Evolutionary conservation across 441 rosid genomes (phyloP).

Genomic region (Capsella rubella): DNA sequence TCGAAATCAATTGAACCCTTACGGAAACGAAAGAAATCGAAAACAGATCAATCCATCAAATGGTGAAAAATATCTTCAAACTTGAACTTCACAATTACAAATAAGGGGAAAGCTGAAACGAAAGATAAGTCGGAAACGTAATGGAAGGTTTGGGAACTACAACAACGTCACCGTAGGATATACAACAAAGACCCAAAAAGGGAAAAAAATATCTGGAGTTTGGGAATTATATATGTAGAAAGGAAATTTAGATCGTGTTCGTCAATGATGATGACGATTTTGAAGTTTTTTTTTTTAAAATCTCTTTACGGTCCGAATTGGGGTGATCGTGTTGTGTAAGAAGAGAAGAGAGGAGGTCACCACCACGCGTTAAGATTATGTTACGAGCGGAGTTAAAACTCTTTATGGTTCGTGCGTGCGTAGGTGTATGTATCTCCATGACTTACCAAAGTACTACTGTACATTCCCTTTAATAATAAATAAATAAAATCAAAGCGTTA

Average conservation of each 20-base stretch:
- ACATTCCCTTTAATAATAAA: neutral
- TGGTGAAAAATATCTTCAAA: neutral
- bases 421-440: conserved; percentile 21
- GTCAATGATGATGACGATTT: neutral
- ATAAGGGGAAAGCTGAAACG: conserved; percentile 9
- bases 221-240: neutral
- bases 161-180: neutral
- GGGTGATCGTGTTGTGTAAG: conserved; percentile 31
- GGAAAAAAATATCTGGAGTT: neutral
- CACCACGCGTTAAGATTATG: conserved; percentile 14
- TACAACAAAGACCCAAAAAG: neutral
- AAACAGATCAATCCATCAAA: conserved; percentile 20
- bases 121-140: conserved; percentile 15
- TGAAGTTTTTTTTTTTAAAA: neutral
- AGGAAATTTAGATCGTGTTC: conserved; percentile 9
- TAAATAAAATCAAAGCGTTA: neutral
- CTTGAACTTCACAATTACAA: neutral
- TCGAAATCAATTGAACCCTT: conserved; percentile 27
- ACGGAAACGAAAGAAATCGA: neutral
- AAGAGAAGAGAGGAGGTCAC: conserved; percentile 19
- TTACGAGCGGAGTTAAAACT: neutral
- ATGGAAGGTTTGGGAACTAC: conserved; percentile 9
- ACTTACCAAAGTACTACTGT: neutral
- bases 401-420: conserved; percentile 28
- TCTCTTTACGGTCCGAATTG: conserved; percentile 5